Percentiles rank a stretch among this genome's conserved stretches.
These are phyloP conservation scores for Aspergillus mulundensis DNA, from an alignment of 495 filamentous ascomycete species.

Conservation along the genomic window DNA sequence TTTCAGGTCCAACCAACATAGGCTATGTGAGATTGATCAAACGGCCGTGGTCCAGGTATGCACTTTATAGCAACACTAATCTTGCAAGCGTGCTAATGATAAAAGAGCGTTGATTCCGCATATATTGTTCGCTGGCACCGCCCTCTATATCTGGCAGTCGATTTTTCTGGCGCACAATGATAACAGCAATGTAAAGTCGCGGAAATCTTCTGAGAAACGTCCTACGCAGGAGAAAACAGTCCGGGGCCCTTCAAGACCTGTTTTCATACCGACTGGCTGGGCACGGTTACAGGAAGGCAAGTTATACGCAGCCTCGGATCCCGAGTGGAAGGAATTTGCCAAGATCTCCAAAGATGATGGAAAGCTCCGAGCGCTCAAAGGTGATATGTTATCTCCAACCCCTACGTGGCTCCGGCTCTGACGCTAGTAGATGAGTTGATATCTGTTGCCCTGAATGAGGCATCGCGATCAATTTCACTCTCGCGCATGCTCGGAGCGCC, in stretches of 20 bases:
- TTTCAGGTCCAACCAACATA: conserved; percentile 20
- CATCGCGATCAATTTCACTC: conserved; percentile 28
- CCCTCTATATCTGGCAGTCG: conserved; percentile 38
- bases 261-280: conserved; percentile 66
- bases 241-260: conserved; percentile 21
- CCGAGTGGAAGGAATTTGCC: conserved; percentile 67
- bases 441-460: conserved; percentile 34
- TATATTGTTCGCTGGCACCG: conserved; percentile 30
- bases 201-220: conserved; percentile 9
- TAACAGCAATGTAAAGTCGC: background rate
- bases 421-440: conserved; percentile 48
- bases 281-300: conserved; percentile 43
- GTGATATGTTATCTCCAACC: conserved; percentile 31
- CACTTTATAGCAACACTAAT: background rate
- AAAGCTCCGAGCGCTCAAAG: conserved; percentile 42
- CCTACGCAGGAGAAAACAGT: background rate
- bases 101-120: conserved; percentile 32
- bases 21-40: conserved; percentile 34
- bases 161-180: conserved; percentile 37
- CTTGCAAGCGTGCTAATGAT: conserved; percentile 3
- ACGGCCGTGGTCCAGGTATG: conserved; percentile 40
- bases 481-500: conserved; percentile 44
- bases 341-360: conserved; percentile 51
- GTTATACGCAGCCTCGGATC: conserved; percentile 58
- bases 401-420: conserved; percentile 11